These are phyloP conservation scores for Avicennia marina DNA, from an alignment of 257 asterid species.

Conservation along the genomic window DNA sequence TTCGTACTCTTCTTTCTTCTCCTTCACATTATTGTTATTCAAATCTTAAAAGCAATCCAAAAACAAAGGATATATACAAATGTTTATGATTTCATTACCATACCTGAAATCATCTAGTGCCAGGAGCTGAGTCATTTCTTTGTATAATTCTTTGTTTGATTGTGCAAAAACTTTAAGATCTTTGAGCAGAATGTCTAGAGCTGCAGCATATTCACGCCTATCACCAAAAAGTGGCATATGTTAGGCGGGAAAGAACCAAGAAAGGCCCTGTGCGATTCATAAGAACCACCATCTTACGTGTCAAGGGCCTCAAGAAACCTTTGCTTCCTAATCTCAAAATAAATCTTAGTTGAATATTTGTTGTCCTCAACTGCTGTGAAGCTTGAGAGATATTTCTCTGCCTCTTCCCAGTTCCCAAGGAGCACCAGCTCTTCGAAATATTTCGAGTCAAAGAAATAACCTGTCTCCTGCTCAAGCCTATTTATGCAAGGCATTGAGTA, in stretches of 20 bases:
- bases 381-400: conserved; percentile 54
- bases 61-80: background rate
- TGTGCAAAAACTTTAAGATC: conserved; percentile 63
- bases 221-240: background rate
- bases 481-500: background rate
- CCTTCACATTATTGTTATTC: background rate
- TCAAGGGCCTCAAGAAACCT: conserved; percentile 78
- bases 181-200: conserved; percentile 57
- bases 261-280: background rate
- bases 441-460: conserved; percentile 53
- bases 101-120: conserved; percentile 67
- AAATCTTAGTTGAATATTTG: conserved; percentile 54
- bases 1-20: background rate
- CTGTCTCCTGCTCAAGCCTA: conserved; percentile 79
- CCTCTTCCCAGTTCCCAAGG: conserved; percentile 51
- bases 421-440: conserved; percentile 53
- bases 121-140: conserved; percentile 60
- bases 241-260: background rate
- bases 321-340: conserved; percentile 74
- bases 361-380: conserved; percentile 47
- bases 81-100: conserved; percentile 6
- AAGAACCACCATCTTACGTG: conserved; percentile 33
- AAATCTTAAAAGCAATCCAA: conserved; percentile 6
- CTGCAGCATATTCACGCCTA: conserved; percentile 47
- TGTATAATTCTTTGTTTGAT: conserved; percentile 46